These are phyloP conservation scores for Mycena pura DNA, from an alignment of 768 basidiomycete genomes.

Conservation along the genomic window DNA sequence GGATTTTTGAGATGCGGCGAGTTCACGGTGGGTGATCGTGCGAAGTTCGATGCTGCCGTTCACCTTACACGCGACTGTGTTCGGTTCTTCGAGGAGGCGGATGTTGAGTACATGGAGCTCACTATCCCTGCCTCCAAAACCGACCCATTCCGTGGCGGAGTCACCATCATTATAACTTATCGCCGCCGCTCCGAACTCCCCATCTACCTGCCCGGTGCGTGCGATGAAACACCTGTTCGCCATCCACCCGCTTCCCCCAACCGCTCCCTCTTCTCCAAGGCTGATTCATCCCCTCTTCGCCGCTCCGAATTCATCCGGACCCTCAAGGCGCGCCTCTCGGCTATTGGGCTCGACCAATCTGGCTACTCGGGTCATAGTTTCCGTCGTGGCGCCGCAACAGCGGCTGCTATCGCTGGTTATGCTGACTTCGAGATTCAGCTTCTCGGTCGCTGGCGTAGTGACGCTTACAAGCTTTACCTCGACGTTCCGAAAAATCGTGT, in stretches of 20 bases:
- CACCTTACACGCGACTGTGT: neutral
- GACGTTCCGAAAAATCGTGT: constrained; percentile 32
- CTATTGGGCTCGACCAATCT: constrained; percentile 22
- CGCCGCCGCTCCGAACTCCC: neutral
- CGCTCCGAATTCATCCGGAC: constrained; percentile 21
- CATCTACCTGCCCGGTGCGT: neutral
- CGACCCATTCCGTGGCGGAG: neutral
- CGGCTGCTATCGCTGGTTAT: constrained; percentile 38
- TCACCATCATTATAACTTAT: neutral
- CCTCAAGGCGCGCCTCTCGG: neutral
- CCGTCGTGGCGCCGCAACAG: constrained; percentile 33
- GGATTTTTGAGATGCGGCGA: neutral
- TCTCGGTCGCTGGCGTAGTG: constrained; percentile 44
- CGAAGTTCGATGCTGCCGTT: neutral
- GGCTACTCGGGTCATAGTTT: constrained; percentile 31
- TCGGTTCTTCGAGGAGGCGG: neutral
- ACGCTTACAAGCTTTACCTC: constrained; percentile 47
- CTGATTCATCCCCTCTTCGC: constrained; percentile 3
- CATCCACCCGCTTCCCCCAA: neutral
- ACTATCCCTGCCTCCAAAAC: neutral
- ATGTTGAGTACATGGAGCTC: neutral
- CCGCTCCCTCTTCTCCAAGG: neutral
- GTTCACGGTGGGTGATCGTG: neutral
- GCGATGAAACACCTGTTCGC: neutral
- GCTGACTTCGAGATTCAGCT: constrained; percentile 45